A percentile compares a stretch with the other conserved stretches of the same genome.
Evolutionary conservation across 495 filamentous ascomycete species (phyloP).

Genomic region (Elasticomyces elasticus): DNA sequence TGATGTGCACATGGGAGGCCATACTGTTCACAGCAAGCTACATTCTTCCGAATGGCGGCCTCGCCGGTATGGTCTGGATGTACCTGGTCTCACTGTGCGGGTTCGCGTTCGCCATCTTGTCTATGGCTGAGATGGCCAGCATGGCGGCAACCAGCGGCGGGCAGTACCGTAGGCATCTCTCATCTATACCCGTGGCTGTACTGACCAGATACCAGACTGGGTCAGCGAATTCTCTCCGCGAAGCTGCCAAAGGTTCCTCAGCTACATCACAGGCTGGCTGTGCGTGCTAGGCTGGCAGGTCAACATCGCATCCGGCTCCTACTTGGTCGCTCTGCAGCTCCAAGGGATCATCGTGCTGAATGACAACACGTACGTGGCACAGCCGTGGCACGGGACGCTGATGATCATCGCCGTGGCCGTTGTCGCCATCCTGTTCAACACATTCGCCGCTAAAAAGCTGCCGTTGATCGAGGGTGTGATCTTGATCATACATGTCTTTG

Average conservation of each 20-base stretch:
- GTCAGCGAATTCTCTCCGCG: slow-evolving; percentile 1
- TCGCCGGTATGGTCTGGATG: slow-evolving; percentile 2
- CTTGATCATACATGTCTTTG: slow-evolving; percentile 37
- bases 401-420: slow-evolving; percentile 36
- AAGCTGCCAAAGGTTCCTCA: slow-evolving; percentile 3
- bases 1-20: slow-evolving; percentile 14
- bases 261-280: slow-evolving; percentile 15
- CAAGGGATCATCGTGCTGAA: slow-evolving; percentile 33
- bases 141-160: slow-evolving; percentile 20
- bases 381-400: slow-evolving; percentile 44
- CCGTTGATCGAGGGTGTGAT: slow-evolving; percentile 37
- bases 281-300: slow-evolving; percentile 12
- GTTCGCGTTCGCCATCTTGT: slow-evolving; percentile 19
- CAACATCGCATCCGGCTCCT: slow-evolving; percentile 21
- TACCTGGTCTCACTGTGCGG: slow-evolving; percentile 5
- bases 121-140: slow-evolving; percentile 38
- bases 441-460: slow-evolving; percentile 30
- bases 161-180: slow-evolving; percentile 10
- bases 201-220: not conserved
- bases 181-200: not conserved
- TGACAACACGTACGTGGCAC: slow-evolving; percentile 29
- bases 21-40: slow-evolving; percentile 5
- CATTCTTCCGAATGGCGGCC: slow-evolving; percentile 10
- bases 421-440: slow-evolving; percentile 38
- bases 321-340: slow-evolving; percentile 31